phyloP scores from a whole-genome alignment of 495 filamentous ascomycete species.

The Aspergillus taichungensis region DNA sequence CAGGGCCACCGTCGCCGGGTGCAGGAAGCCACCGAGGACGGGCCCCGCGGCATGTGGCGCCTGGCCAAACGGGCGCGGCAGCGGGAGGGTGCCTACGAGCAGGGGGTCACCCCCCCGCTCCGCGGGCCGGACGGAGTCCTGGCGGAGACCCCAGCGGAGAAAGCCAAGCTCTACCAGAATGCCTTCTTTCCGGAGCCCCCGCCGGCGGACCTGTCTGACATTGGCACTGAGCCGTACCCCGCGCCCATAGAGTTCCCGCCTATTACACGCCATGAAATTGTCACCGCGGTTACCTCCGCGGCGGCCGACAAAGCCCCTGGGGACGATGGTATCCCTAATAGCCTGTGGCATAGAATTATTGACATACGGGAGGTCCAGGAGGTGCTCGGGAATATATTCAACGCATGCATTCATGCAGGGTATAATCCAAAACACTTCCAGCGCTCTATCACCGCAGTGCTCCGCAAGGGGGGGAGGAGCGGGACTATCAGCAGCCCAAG shows the following conservation, averaged over 20 bases:
- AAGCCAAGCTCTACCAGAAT: constrained; percentile 8
- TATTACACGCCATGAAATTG: constrained; percentile 12
- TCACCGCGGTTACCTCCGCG: constrained; percentile 8
- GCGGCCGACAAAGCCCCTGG: constrained; percentile 20
- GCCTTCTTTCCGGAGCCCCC: constrained; percentile 18
- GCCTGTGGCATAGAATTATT: constrained; percentile 6
- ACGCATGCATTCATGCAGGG: constrained; percentile 11
- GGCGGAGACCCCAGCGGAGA: constrained; percentile 5
- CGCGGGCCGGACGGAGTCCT: not conserved
- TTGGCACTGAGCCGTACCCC: constrained; percentile 10
- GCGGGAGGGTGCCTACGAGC: not conserved
- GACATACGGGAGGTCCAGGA: constrained; percentile 1
- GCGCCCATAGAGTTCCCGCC: constrained; percentile 8
- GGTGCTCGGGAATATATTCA: constrained; percentile 12
- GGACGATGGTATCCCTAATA: constrained; percentile 14
- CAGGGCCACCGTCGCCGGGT: no score
- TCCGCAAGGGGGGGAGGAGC: constrained; percentile 18
- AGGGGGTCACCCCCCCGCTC: constrained; percentile 2
- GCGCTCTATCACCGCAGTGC: constrained; percentile 17
- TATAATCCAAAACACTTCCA: constrained; percentile 19
- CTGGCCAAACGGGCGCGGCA: constrained; percentile 9
- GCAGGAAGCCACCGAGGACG: not conserved
- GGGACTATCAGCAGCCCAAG: constrained; percentile 19
- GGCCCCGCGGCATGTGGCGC: constrained; percentile 6
- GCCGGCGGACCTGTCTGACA: constrained; percentile 14